These are phyloP conservation scores for Leccinellum luteum DNA, from an alignment of 768 basidiomycete species.

Conservation along the genomic window DNA sequence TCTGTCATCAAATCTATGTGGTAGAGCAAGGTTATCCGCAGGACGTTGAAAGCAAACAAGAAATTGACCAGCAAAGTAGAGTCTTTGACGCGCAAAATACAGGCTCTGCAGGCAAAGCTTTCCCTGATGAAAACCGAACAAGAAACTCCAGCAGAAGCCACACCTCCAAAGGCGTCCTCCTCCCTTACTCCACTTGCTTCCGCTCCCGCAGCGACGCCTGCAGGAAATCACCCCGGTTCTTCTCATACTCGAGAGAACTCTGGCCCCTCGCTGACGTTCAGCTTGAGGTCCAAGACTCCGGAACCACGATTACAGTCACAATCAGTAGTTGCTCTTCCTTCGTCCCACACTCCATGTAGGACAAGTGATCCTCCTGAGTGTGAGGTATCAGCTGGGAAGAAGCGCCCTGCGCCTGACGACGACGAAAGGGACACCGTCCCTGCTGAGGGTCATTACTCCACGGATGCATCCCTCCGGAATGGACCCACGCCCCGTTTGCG, in stretches of 20 bases:
- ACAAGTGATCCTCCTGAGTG: conserved; percentile 29
- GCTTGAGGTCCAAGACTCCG: conserved; percentile 52
- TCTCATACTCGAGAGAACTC: conserved; percentile 34
- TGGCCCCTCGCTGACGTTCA: conserved; percentile 42
- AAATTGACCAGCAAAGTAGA: conserved; percentile 70
- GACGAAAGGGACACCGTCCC: conserved; percentile 63
- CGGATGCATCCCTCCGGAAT: conserved; percentile 35
- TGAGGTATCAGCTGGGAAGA: conserved; percentile 53
- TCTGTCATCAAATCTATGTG: conserved; percentile 4
- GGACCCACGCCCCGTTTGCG: conserved; percentile 60
- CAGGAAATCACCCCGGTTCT: conserved; percentile 3
- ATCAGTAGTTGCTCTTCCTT: conserved; percentile 16
- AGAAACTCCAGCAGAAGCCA: conserved; percentile 8
- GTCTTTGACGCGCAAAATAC: conserved; percentile 66
- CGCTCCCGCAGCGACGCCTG: conserved; percentile 5
- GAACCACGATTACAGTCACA: conserved; percentile 34
- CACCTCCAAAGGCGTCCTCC: conserved; percentile 6
- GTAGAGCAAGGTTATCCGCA: conserved; percentile 27
- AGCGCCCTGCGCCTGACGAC: conserved; percentile 75
- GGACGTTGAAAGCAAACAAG: conserved; percentile 79
- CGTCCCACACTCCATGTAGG: conserved; percentile 50
- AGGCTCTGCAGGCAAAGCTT: conserved; percentile 67
- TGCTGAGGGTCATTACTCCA: conserved; percentile 58
- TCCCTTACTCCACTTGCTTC: conserved; percentile 11
- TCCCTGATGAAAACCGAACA: conserved; percentile 47